Base-by-base conservation (phyloP, 2,329 filamentous ascomycete genomes). In the Trichothecium roseum region DNA sequence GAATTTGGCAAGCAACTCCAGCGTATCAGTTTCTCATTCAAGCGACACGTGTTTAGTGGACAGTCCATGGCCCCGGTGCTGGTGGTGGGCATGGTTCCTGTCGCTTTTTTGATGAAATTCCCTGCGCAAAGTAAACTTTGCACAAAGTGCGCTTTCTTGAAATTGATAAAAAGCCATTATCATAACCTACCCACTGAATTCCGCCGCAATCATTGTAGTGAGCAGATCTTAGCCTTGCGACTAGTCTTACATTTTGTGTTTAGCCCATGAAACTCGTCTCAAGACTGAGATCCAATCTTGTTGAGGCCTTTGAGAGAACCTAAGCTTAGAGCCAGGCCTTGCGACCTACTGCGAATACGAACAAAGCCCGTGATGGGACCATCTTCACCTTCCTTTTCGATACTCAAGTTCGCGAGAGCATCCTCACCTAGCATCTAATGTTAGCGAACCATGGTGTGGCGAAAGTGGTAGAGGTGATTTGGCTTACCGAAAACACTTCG, bases 361-460 rank as follows among this genome's bases (percentile, higher is more conserved):
- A 98, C 88, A 60, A 98, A 98, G 30, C 91, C 91, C 29, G 89
- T 95, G 43, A 98, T 89, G 5, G 87, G 86, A 17, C 91, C 91
- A 52, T 94, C 82, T 18, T 94, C 87, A 40, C 87, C 88, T 58
- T 96, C 88, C 65, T 95, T 89, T 63, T 98, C 91, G 52, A 98
- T 95, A 57, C 88, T 95, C 60, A 98, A 56, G 58, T 98, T 98
- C 53, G 91, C 91, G 51, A 98, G 67, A 40, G 91, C 91, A 65
- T 98, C 91, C 84, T 98, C 91, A 45, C 91, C 91, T 98, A 40
- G 8, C n/a, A 30, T 18, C 18, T 30, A 9, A 5, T 37, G 36
- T 59, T 49, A 59, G 46, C 32, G 38, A 18, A 28, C 9, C 30
- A 14, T 9, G 13, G 13, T 17, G 3, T 22, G 5, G 10, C n/a